Conservation (phyloP, 176 grass and related monocot genomes). For the Tillandsia leiboldiana region DNA sequence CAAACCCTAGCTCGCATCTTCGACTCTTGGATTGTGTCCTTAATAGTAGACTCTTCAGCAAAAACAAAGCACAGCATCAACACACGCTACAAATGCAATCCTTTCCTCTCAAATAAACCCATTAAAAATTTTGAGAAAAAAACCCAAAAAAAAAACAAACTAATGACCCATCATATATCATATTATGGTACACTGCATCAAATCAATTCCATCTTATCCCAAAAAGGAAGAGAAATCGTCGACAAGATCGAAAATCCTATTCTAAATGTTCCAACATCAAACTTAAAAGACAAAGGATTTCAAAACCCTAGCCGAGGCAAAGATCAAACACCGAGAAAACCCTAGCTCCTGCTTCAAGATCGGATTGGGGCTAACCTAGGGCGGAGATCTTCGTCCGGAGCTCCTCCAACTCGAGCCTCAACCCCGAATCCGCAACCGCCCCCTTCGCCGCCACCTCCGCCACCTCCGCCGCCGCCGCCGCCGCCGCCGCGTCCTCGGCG, state of each 20-base stretch:
- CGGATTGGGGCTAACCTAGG: background rate
- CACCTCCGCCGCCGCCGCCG: background rate
- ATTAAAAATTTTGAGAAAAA: background rate
- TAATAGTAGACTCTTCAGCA: conserved; percentile 39
- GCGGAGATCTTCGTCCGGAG: background rate
- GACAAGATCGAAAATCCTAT: background rate
- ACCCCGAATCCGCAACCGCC: background rate
- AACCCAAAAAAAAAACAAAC: background rate
- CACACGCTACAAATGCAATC: background rate
- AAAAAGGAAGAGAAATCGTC: background rate
- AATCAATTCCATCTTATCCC: background rate
- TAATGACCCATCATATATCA: background rate
- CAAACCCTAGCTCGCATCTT: conserved; percentile 32
- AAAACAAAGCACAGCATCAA: background rate
- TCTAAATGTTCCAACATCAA: background rate
- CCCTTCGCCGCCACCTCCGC: background rate
- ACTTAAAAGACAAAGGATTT: background rate
- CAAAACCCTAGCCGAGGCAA: background rate
- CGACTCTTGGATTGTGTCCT: conserved; percentile 34
- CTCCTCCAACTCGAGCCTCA: background rate
- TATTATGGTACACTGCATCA: background rate
- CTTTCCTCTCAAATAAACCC: background rate
- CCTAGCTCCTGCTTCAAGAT: background rate
- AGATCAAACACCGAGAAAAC: background rate
- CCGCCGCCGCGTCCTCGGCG: background rate